These are phyloP conservation scores for Zymoseptoria tritici DNA, from an alignment of 2,329 filamentous ascomycete genomes.

Conservation along the genomic window DNA sequence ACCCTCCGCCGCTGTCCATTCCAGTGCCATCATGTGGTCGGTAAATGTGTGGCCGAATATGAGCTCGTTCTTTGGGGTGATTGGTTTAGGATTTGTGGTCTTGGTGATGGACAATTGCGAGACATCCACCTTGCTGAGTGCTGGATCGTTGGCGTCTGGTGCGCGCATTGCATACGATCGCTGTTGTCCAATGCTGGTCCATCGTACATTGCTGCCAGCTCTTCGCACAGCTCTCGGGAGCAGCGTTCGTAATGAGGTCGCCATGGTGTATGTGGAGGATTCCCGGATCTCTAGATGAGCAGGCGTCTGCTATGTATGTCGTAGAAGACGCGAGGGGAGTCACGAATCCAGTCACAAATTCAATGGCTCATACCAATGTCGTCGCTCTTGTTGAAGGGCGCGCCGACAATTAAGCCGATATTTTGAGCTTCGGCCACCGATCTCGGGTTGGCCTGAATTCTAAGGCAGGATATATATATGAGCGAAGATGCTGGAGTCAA, in stretches of 20 bases:
- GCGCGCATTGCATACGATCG: constrained; percentile 37
- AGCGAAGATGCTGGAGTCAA: neutral
- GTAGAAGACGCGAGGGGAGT: neutral
- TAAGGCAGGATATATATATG: neutral
- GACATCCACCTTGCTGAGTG: constrained; percentile 65
- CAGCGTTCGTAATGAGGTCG: constrained; percentile 13
- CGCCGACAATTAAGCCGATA: neutral
- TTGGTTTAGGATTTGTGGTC: constrained; percentile 66
- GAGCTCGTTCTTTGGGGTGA: constrained; percentile 69
- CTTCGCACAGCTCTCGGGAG: constrained; percentile 6
- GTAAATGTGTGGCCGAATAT: constrained; percentile 90
- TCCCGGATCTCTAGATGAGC: neutral
- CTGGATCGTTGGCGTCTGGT: constrained; percentile 41
- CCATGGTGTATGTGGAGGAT: constrained; percentile 6
- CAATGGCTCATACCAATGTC: neutral
- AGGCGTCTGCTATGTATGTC: neutral
- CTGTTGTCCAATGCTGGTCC: neutral
- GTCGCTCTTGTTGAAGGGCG: neutral
- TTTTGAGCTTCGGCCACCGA: neutral
- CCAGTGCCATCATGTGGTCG: constrained; percentile 93
- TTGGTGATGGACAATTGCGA: constrained; percentile 66
- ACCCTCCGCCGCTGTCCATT: constrained; percentile 81
- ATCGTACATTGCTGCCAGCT: constrained; percentile 2
- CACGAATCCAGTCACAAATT: neutral
- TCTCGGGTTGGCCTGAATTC: neutral